Evolutionary conservation across 768 basidiomycete genomes (phyloP).

Genomic region (Rhizopogon sp.): DNA sequence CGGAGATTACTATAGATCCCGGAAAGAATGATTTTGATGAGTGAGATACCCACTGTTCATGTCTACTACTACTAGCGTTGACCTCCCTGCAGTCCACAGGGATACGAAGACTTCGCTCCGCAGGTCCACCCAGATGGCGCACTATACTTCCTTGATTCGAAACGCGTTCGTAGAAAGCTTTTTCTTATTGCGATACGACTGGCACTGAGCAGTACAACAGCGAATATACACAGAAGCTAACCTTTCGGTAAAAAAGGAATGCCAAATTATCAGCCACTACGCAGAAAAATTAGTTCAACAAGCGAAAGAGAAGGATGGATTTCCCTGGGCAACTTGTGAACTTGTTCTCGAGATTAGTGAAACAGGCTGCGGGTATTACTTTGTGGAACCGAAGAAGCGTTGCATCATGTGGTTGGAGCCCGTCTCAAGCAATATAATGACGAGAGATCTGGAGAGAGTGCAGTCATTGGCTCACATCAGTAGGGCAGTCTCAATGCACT

Average conservation of each 20-base stretch:
- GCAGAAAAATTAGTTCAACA: slow-evolving; percentile 12
- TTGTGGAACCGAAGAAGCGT: slow-evolving; percentile 36
- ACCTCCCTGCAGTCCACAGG: neutral
- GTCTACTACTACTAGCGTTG: neutral
- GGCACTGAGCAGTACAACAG: slow-evolving; percentile 17
- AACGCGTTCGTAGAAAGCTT: slow-evolving; percentile 26
- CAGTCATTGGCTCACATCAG: slow-evolving; percentile 34
- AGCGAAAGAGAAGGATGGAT: slow-evolving; percentile 5
- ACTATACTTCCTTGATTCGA: slow-evolving; percentile 39
- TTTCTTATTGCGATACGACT: neutral
- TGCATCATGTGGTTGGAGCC: slow-evolving; percentile 40
- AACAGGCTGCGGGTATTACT: slow-evolving; percentile 33
- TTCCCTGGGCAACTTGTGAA: slow-evolving; percentile 1
- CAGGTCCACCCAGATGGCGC: slow-evolving; percentile 50
- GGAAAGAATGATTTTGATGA: neutral
- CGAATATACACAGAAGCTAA: slow-evolving; percentile 46
- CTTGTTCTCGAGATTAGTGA: slow-evolving; percentile 4
- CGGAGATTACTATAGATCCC: neutral
- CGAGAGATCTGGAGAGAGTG: slow-evolving; percentile 30
- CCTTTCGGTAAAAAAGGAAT: slow-evolving; percentile 29
- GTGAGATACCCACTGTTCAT: neutral
- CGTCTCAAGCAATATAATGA: slow-evolving; percentile 21
- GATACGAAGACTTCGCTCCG: slow-evolving; percentile 29
- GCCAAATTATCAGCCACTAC: slow-evolving; percentile 20
- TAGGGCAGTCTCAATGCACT: slow-evolving; percentile 11